A percentile compares a stretch with the other conserved stretches of the same genome.
Conservation (phyloP, 495 filamentous ascomycete species). For the Talaromyces adpressus region DNA sequence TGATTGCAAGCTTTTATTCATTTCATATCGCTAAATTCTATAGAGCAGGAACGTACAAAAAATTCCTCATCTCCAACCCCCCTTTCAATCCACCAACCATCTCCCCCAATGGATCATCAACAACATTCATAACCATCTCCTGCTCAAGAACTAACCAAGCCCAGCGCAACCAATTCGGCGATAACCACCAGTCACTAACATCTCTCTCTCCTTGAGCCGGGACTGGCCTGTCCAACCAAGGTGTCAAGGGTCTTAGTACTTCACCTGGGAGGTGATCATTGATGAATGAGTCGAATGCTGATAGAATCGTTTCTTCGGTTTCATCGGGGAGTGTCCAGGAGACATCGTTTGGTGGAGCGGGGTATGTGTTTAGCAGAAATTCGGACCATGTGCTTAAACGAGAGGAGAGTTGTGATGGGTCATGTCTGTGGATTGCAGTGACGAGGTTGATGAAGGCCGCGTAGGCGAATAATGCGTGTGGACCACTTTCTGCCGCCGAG, state of each 20-base stretch:
- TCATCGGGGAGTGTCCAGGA: conserved; percentile 23
- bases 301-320: conserved; percentile 20
- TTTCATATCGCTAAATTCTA: neutral
- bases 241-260: conserved; percentile 11
- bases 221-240: conserved; percentile 10
- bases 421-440: conserved; percentile 11
- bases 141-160: conserved; percentile 31
- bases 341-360: conserved; percentile 20
- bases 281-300: conserved; percentile 18
- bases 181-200: conserved; percentile 29
- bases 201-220: neutral
- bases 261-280: conserved; percentile 5
- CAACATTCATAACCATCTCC: conserved; percentile 30
- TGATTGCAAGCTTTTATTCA: neutral
- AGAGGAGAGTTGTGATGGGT: conserved; percentile 16
- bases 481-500: neutral
- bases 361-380: conserved; percentile 33
- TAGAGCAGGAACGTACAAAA: conserved; percentile 31
- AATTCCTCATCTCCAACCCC: conserved; percentile 22
- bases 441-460: conserved; percentile 23
- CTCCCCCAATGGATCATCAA: conserved; percentile 26
- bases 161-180: conserved; percentile 36
- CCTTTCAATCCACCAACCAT: neutral
- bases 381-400: conserved; percentile 28
- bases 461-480: conserved; percentile 19